A percentile compares a stretch with the other conserved stretches of the same genome.
Conservation (phyloP, 306 rosid genomes). For the Gynostemma pentaphyllum region DNA sequence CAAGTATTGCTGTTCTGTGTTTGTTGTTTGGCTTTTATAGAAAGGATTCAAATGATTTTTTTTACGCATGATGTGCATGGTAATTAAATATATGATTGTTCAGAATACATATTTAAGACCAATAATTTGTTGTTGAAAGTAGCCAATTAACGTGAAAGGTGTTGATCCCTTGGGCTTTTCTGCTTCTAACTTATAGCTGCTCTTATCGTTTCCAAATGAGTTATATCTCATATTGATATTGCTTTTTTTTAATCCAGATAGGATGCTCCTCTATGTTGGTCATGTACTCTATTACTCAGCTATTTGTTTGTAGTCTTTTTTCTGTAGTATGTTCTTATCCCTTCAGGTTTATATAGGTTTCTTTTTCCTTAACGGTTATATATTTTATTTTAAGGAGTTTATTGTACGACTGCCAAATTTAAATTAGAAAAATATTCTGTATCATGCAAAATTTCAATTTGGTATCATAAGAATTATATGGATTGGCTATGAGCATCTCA, state of each 20-base stretch:
- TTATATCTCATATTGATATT: neutral
- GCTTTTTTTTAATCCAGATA: neutral
- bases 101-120: neutral
- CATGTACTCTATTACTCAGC: neutral
- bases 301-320: neutral
- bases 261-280: neutral
- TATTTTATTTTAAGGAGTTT: neutral
- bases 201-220: neutral
- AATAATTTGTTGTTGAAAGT: neutral
- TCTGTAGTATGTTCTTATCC: neutral
- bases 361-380: neutral
- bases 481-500: neutral
- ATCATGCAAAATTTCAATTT: neutral
- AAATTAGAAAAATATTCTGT: neutral
- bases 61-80: neutral
- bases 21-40: neutral
- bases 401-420: neutral
- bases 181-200: neutral
- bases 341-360: neutral
- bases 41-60: neutral
- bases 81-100: neutral
- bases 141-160: neutral
- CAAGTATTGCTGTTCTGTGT: neutral
- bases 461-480: neutral
- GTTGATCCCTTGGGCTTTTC: neutral